Evolutionary conservation across 1,139 yeast genomes (phyloP), one percentile per base, ranked within the genome.

Genomic region (Scheffersomyces segobiensis): DNA sequence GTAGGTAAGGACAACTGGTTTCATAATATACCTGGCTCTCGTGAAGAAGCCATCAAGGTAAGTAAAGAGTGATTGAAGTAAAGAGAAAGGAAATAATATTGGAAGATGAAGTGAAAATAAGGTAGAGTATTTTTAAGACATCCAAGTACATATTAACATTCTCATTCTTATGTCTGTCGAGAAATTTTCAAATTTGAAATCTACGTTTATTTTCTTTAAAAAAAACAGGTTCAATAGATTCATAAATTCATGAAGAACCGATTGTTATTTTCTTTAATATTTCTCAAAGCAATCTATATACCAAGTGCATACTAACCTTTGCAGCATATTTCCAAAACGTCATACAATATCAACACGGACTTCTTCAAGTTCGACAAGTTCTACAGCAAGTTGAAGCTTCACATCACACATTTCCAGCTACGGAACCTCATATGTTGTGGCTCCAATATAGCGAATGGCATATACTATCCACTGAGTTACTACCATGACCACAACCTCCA

Each of bases 371-470:
- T 82, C 63, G 70, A 76, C 47, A 72, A 73, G 54, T 84, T 81
- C 63, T 82, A 73, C 69, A 73, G 81, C 54, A 69, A 69, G 56
- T 75, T 86, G 19, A 79, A 78, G 57, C 82, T 87, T 18, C 81
- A 78, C 62, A 74, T 85, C 18, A 80, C 84, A 32, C 89, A 86
- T 70, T 84, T 85, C 69, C 89, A 86, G 67, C 72, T 86, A 47
- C 71, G 89, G 20, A 83, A 84, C 61, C 71, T 85, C 57, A 80
- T 86, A 4, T 75, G 84, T 46, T 78, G 85, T 53, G 75, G 82
- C 22, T 67, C 72, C 48, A 72, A 72, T 57, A 67, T 70, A 52
- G 68, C 71, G 46, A 72, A 71, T 51, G 83, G 82, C 5, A 72
- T 79, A 19, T 79, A 71, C 63, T 79, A 78, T 58, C 82, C 82